Conservation (phyloP, 73 alveolate genomes). For the Paramecium sonneborni region DNA sequence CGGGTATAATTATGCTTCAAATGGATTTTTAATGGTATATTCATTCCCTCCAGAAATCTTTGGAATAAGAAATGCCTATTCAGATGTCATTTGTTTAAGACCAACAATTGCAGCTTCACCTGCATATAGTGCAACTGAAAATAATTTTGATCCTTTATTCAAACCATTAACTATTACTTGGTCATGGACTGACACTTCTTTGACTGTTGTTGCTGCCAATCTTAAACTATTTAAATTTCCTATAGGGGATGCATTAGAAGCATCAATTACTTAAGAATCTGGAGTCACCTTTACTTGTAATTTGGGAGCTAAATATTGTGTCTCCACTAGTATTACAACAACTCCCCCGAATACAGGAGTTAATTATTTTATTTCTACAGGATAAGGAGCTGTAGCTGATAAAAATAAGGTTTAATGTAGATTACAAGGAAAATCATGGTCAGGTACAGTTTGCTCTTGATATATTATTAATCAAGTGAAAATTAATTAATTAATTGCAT, state of each 20-base stretch:
- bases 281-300: background rate
- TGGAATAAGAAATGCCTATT: background rate
- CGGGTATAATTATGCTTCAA: background rate
- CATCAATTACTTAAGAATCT: background rate
- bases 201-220: slow-evolving; percentile 33
- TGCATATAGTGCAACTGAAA: background rate
- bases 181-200: slow-evolving; percentile 34
- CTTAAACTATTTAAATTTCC: background rate
- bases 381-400: background rate
- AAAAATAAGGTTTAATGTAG: slow-evolving; percentile 5
- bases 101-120: background rate
- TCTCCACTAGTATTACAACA: background rate
- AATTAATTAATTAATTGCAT: background rate
- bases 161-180: background rate
- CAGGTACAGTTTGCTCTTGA: background rate
- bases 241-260: background rate
- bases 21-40: background rate
- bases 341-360: background rate
- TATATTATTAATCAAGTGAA: background rate
- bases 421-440: background rate
- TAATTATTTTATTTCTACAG: background rate
- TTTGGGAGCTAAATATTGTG: background rate
- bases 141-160: background rate
- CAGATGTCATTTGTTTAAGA: slow-evolving; percentile 5
- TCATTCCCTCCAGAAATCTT: slow-evolving; percentile 43